Percentiles rank a stretch among this genome's conserved stretches.
Evolutionary conservation across 2,329 filamentous ascomycete species (phyloP).

Genomic region (Ceratocystis albifundus): DNA sequence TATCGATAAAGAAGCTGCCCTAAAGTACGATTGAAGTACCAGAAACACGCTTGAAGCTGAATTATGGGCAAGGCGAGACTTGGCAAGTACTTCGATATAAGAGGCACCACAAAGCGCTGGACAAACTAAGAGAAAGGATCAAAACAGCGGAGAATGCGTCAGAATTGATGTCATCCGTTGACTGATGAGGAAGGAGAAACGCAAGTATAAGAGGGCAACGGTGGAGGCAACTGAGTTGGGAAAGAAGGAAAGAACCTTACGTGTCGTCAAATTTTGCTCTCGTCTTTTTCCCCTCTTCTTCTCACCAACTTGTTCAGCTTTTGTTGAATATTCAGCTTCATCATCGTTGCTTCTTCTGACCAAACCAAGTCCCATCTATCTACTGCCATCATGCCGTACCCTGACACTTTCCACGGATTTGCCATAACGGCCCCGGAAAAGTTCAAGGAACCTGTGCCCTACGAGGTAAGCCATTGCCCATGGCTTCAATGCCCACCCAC

Average conservation of each 20-base stretch:
- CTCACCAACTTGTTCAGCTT: neutral
- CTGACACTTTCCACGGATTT: conserved; percentile 51
- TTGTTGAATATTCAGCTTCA: neutral
- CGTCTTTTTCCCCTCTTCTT: neutral
- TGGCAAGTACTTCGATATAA: neutral
- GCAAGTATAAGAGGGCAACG: conserved; percentile 3
- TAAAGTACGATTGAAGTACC: no score
- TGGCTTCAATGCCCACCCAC: neutral
- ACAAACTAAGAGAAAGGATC: neutral
- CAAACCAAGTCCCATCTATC: no score
- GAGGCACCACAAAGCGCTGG: neutral
- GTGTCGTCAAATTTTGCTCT: neutral
- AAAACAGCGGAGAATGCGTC: neutral
- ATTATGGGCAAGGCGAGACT: neutral
- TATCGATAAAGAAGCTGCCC: no score
- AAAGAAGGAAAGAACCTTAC: neutral
- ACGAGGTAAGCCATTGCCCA: conserved; percentile 12
- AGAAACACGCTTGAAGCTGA: no score
- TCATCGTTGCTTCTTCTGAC: neutral
- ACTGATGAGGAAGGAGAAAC: neutral
- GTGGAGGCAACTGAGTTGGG: neutral
- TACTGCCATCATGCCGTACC: conserved; percentile 38
- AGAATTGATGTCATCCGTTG: neutral
- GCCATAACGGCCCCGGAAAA: conserved; percentile 42
- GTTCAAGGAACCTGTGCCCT: conserved; percentile 12